phyloP scores from a whole-genome alignment of 306 rosid genomes.

The Argentina anserina region DNA sequence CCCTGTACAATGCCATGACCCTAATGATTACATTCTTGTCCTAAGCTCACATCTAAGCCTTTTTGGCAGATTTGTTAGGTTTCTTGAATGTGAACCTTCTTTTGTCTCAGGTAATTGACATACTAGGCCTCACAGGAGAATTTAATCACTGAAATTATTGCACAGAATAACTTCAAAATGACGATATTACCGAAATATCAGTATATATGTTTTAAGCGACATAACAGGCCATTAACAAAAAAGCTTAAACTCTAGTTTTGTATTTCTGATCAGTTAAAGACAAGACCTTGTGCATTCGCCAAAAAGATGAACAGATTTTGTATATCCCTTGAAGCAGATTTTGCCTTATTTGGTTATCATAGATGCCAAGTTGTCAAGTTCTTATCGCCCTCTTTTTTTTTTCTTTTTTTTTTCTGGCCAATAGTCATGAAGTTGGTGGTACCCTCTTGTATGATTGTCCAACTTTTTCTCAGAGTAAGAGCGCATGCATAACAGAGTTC shows the following conservation, averaged over 20 bases:
- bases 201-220: not conserved
- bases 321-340: not conserved
- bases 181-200: too few relatives aligned
- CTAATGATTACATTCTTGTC: constrained; percentile 42
- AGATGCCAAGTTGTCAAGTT: not conserved
- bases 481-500: not conserved
- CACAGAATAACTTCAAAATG: not conserved
- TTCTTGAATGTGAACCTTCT: not conserved
- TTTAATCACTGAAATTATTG: not conserved
- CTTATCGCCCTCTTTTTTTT: too few relatives aligned
- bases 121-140: not conserved
- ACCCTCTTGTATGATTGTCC: not conserved
- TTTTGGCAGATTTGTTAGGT: not conserved
- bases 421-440: not conserved
- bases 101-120: not conserved
- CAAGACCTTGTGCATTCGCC: not conserved
- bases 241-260: not conserved
- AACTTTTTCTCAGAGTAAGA: not conserved
- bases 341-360: not conserved
- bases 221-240: not conserved
- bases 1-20: constrained; percentile 71
- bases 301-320: not conserved
- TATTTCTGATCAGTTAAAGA: not conserved
- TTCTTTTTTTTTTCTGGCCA: not conserved
- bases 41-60: constrained; percentile 10